Evolutionary conservation across 768 basidiomycete species (phyloP).

Genomic region (Tephrocybe rancida): DNA sequence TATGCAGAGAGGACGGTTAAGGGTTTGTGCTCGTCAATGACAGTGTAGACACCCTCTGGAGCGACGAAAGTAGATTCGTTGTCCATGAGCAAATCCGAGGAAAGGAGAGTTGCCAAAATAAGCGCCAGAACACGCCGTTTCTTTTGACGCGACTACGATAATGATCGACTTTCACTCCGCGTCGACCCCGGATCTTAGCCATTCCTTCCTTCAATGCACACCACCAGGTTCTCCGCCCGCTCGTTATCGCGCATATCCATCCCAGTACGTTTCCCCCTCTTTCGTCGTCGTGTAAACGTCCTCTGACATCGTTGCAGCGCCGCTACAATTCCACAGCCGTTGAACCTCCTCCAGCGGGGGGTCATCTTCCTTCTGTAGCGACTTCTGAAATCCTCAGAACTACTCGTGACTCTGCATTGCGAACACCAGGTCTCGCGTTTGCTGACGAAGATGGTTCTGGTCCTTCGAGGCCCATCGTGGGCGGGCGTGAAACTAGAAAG

Average conservation of each 20-base stretch:
- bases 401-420: conserved; percentile 71
- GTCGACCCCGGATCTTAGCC: conserved; percentile 45
- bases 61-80: conserved; percentile 85
- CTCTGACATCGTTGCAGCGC: conserved; percentile 19
- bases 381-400: conserved; percentile 64
- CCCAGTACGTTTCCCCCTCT: conserved; percentile 14
- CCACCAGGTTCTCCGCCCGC: conserved; percentile 31
- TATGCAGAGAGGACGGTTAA: conserved; percentile 39
- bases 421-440: conserved; percentile 76
- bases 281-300: not conserved
- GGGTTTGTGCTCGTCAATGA: conserved; percentile 85
- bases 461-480: conserved; percentile 50
- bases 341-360: conserved; percentile 78
- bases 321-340: conserved; percentile 56
- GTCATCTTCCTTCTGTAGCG: conserved; percentile 73
- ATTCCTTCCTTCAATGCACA: conserved; percentile 36
- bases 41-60: conserved; percentile 87
- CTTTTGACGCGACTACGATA: conserved; percentile 18
- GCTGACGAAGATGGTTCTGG: conserved; percentile 55
- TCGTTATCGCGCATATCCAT: conserved; percentile 21
- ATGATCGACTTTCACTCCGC: conserved; percentile 20
- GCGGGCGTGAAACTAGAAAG: conserved; percentile 86
- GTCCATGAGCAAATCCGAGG: conserved; percentile 52
- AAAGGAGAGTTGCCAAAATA: not conserved
- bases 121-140: conserved; percentile 7